Base-by-base conservation (phyloP, 371 early-diverging fungal genomes). In the Phascolomyces articulosus region DNA sequence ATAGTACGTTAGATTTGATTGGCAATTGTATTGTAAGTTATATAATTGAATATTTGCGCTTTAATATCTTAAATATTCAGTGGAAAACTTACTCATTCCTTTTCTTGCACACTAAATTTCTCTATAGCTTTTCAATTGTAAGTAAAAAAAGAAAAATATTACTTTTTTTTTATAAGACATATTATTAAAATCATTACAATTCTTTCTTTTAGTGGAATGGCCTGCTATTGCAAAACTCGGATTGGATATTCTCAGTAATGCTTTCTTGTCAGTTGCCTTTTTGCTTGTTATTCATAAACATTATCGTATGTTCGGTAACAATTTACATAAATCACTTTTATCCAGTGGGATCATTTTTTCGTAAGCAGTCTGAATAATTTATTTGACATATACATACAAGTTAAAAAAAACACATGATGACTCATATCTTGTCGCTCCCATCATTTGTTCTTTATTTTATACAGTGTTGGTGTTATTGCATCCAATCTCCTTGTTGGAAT, bases 141-240 rank as follows among this genome's bases (percentile, higher is more conserved):
- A 59, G 69, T 60, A 31, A 24, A n/a, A 20, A 16, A 27, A 18
- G 27, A 23, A 31, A 1, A 26, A 40, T 18, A 26, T n/a, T 62
- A n/a, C n/a, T n/a, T n/a, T n/a, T n/a, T n/a, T n/a, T n/a, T n/a
- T n/a, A n/a, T n/a, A n/a, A n/a, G n/a, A n/a, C n/a, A n/a, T n/a
- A n/a, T n/a, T n/a, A n/a, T n/a, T n/a, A n/a, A n/a, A n/a, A n/a
- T n/a, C n/a, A n/a, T n/a, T n/a, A n/a, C n/a, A n/a, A n/a, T n/a
- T 34, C 34, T 34, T 34, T 34, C 6, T 34, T 58, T 27, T 58
- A 81, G 82, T 78, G 29, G 73, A 73, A 64, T 82, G 82, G 82
- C 82, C 79, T 15, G 82, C 82, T 6, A 64, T 78, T 55, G 82
- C 79, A 16, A 82, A 82, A 55, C 58, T 82, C 26, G 72, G 67